A percentile compares a stretch with the other conserved stretches of the same genome.
phyloP scores from a whole-genome alignment of 1,284 basidiomycete species.

The Abortiporus biennis region DNA sequence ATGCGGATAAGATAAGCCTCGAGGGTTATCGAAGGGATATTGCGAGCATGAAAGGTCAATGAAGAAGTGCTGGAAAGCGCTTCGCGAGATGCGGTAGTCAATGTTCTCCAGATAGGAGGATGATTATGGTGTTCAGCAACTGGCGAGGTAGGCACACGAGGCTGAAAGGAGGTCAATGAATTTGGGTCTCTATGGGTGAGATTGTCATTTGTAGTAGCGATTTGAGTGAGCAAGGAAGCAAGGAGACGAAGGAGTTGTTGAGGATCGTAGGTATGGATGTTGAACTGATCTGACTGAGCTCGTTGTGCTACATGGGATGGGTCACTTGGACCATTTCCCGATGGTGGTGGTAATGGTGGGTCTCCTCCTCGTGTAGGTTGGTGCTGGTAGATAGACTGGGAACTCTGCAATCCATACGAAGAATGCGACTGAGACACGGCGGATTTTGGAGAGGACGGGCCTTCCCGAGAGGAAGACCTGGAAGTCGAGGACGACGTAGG shows the following conservation, averaged over 20 bases:
- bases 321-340: background rate
- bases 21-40: conserved; percentile 91
- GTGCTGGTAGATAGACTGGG: conserved; percentile 1
- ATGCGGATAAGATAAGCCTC: conserved; percentile 94
- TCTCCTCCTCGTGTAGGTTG: conserved; percentile 7
- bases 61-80: conserved; percentile 81
- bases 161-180: conserved; percentile 17
- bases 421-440: no score
- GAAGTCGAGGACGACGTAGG: conserved; percentile 8
- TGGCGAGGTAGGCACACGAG: conserved; percentile 17
- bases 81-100: conserved; percentile 75
- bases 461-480: conserved; percentile 13
- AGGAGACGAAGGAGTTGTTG: conserved; percentile 79
- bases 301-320: background rate
- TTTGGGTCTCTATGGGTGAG: conserved; percentile 27
- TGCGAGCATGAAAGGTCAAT: conserved; percentile 92
- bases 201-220: conserved; percentile 86
- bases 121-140: conserved; percentile 20
- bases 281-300: conserved; percentile 17
- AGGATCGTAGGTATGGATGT: conserved; percentile 62
- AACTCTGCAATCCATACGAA: conserved; percentile 6
- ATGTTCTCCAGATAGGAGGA: conserved; percentile 53
- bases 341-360: background rate
- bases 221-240: conserved; percentile 87
- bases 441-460: conserved; percentile 13